Base-by-base conservation (phyloP, 2,329 filamentous ascomycete species). In the Thielaviopsis euricoi region DNA sequence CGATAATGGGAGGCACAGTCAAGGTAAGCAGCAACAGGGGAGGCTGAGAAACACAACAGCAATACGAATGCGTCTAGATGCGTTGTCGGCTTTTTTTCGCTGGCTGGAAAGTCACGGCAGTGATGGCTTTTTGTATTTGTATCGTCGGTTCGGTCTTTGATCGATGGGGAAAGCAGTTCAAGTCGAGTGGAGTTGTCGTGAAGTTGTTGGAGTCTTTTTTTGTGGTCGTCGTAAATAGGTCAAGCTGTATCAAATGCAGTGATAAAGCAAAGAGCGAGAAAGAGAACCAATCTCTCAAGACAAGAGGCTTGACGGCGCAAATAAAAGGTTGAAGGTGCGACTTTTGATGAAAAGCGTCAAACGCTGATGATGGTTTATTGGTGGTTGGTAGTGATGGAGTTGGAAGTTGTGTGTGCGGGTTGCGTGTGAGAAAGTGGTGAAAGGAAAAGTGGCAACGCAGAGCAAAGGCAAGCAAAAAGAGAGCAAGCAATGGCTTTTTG, bases 361-460 rank as follows among this genome's bases (percentile, higher is more conserved):
- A 37, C 52, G 25, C 52, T n/a, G 52, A 53, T 29, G 52, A 53
- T 53, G 52, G 15, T 53, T 53, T 29, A 40, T 53, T 29, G 19
- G 21, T 53, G 26, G 52, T 13, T 57, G 55, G 37, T 57, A 46
- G 51, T 52, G 55, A 52, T 52, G 26, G 29, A 43, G 23, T 37
- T 21, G 13, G 33, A 52, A 33, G 49, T 53, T 52, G 55, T 43
- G 21, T 23, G 46, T 12, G 48, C 29, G 50, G 50, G 25, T 23
- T 49, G 43, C 19, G 53, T 25, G 37, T 23, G 52, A 33, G 29
- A 49, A 55, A 21, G 25, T 46, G 22, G 25, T 29, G 17, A 23
- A 40, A 51, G 49, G 55, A 57, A 57, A 57, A 57, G 55, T 57
- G 55, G 50, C 55, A 52, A 52, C 25, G 51, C 53, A 55, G 25